phyloP scores from a whole-genome alignment of 73 alveolate species.

The Blepharisma stoltei region DNA sequence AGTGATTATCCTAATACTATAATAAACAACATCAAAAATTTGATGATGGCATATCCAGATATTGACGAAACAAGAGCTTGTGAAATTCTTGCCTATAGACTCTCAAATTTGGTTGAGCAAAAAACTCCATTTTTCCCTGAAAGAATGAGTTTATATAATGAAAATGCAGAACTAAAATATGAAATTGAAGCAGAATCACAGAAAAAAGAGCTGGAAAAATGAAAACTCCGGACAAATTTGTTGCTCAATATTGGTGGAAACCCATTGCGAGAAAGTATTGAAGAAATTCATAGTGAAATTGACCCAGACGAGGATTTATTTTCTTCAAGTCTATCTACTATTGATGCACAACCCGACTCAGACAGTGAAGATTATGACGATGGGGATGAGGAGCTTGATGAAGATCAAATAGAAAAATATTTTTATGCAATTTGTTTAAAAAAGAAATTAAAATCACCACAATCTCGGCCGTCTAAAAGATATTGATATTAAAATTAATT shows the following conservation, averaged over 20 bases:
- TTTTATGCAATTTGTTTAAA: constrained; percentile 6
- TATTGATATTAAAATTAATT: too few relatives aligned
- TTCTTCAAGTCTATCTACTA: not conserved
- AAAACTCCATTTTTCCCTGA: not conserved
- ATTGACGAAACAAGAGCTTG: not conserved
- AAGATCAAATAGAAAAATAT: constrained; percentile 15
- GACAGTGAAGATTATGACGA: not conserved
- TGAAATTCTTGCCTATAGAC: not conserved
- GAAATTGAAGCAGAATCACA: constrained; percentile 9
- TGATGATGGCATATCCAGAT: not conserved
- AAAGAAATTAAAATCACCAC: not conserved
- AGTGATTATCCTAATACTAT: not conserved
- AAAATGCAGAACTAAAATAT: not conserved
- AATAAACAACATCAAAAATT: not conserved
- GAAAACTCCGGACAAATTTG: not conserved
- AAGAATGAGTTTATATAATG: not conserved
- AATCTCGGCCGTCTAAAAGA: not conserved
- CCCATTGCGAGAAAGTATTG: not conserved
- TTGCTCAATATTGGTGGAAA: not conserved
- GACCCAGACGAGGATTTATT: not conserved
- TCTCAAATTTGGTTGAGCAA: not conserved
- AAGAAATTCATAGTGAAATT: constrained; percentile 12
- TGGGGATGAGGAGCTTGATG: not conserved
- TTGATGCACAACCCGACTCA: too few relatives aligned
- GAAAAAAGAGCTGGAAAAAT: constrained; percentile 27